A percentile compares a stretch with the other conserved stretches of the same genome.
These are phyloP conservation scores for Uncinocarpus reesii DNA, from an alignment of 2,329 filamentous ascomycete species.

Conservation along the genomic window DNA sequence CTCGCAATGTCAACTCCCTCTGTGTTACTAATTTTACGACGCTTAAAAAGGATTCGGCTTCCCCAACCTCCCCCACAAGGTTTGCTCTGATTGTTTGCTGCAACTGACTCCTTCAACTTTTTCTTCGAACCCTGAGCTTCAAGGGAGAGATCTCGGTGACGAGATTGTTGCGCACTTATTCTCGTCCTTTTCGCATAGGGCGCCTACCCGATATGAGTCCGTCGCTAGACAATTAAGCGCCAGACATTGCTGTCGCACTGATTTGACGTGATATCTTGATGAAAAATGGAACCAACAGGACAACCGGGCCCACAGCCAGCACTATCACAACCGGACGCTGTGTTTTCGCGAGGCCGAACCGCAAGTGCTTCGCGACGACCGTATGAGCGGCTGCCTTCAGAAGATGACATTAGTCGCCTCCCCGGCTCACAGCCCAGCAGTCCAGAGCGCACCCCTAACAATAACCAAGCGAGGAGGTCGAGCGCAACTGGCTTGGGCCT, in stretches of 20 bases:
- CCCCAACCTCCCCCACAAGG: not conserved
- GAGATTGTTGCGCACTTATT: no score
- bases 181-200: no score
- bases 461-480: not conserved
- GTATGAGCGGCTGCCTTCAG: constrained; percentile 8
- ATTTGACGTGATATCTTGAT: not conserved
- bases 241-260: not conserved
- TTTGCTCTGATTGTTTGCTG: not conserved
- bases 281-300: not conserved
- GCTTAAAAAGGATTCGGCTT: no score
- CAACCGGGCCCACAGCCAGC: not conserved
- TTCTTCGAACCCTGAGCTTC: no score
- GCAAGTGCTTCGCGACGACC: not conserved
- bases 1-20: not conserved
- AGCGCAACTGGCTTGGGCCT: constrained; percentile 2
- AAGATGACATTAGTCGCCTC: not conserved
- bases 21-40: not conserved
- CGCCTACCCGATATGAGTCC: not conserved
- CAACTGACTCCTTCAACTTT: not conserved
- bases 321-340: not conserved
- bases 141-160: no score
- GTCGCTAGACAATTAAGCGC: not conserved
- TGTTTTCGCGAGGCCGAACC: not conserved
- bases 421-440: not conserved
- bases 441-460: not conserved